Evolutionary conservation across 208 protist genomes (phyloP).

Genomic region (Acanthamoeba sp.): DNA sequence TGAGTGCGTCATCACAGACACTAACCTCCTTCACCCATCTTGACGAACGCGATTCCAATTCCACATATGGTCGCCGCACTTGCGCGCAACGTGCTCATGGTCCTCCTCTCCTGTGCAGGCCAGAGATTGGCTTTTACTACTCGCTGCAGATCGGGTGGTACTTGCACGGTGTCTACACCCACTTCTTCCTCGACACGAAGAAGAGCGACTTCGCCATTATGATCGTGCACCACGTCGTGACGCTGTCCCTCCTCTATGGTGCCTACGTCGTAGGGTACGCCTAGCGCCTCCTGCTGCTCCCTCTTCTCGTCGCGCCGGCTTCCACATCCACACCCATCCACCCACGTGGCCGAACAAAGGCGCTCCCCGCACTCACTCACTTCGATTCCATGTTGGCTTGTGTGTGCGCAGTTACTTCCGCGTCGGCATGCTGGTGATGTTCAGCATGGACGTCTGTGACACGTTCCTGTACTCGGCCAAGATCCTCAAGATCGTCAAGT

Average conservation of each 20-base stretch:
- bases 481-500: slow-evolving; percentile 36
- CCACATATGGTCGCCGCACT: not conserved
- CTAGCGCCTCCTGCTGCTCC: no score
- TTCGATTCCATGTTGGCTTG: no score
- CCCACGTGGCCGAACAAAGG: no score
- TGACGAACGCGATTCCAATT: not conserved
- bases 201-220: slow-evolving; percentile 67
- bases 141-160: slow-evolving; percentile 60
- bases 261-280: slow-evolving; percentile 24
- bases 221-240: slow-evolving; percentile 63
- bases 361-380: no score
- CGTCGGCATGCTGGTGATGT: slow-evolving; percentile 68
- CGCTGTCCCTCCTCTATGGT: slow-evolving; percentile 31
- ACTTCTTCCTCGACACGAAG: slow-evolving; percentile 72
- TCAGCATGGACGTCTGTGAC: slow-evolving; percentile 56
- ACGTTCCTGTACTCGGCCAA: not conserved
- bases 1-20: slow-evolving; percentile 13
- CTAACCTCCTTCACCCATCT: not conserved
- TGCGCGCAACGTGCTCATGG: not conserved
- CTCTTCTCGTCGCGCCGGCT: not conserved
- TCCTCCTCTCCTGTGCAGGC: not conserved
- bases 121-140: slow-evolving; percentile 61
- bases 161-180: slow-evolving; percentile 30
- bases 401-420: slow-evolving; percentile 66
- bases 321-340: not conserved